Conservation (phyloP, 1,284 basidiomycete genomes). For the Austropuccinia psidii region DNA sequence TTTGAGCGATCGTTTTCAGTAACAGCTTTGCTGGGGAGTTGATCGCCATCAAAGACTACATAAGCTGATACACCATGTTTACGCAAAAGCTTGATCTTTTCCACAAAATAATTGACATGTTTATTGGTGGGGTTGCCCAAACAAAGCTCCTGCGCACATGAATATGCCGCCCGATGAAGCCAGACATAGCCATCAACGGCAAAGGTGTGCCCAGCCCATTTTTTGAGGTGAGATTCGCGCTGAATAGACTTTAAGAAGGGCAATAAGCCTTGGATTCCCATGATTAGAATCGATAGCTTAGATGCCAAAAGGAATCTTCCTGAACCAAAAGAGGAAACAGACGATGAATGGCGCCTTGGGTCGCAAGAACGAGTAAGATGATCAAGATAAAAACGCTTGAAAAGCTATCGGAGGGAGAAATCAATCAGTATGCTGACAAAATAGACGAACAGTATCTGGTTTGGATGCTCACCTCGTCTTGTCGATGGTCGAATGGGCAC, state of each 20-base stretch:
- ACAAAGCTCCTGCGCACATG: constrained; percentile 58
- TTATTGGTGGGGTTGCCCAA: constrained; percentile 50
- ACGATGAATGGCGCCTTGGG: background rate
- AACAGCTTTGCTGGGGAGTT: constrained; percentile 81
- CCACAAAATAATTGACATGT: constrained; percentile 95
- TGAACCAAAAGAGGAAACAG: background rate
- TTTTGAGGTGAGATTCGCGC: constrained; percentile 64
- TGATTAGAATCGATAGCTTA: too few relatives aligned
- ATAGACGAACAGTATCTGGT: too few relatives aligned
- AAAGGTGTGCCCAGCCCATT: constrained; percentile 70
- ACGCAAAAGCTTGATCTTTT: constrained; percentile 73
- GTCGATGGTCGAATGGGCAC: too few relatives aligned
- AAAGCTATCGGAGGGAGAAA: too few relatives aligned
- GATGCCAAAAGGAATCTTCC: too few relatives aligned
- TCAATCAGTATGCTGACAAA: too few relatives aligned
- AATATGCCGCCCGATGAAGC: constrained; percentile 90
- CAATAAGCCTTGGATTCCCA: constrained; percentile 92
- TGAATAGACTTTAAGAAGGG: constrained; percentile 87
- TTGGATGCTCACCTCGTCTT: too few relatives aligned
- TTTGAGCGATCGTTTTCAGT: constrained; percentile 57
- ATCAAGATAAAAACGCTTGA: too few relatives aligned
- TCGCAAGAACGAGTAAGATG: too few relatives aligned
- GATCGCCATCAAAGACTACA: constrained; percentile 93
- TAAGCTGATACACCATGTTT: constrained; percentile 80
- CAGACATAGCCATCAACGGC: constrained; percentile 89